Conservation (phyloP, 2,329 filamentous ascomycete species). For the Elsinoe perseae region DNA sequence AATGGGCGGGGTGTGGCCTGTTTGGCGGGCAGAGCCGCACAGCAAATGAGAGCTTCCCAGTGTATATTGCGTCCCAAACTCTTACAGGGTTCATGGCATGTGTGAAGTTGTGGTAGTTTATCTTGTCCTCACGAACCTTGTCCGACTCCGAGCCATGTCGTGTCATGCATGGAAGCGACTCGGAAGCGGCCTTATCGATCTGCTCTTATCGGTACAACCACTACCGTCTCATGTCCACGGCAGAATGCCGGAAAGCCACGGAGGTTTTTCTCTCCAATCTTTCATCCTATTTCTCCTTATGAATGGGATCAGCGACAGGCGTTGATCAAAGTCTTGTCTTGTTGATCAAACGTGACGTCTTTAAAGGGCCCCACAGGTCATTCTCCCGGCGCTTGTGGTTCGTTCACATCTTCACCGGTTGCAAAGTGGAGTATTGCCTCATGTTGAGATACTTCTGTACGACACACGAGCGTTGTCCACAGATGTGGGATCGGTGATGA, state of each 20-base stretch:
- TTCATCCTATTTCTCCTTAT: neutral
- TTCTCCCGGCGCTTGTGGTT: neutral
- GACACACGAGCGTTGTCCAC: no score
- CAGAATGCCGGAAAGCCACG: neutral
- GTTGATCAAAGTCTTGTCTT: constrained; percentile 2
- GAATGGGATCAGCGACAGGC: neutral
- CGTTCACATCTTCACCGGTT: neutral
- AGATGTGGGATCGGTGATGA: no score
- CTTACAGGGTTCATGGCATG: neutral
- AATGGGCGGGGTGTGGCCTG: neutral
- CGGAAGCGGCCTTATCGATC: neutral
- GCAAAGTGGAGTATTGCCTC: neutral
- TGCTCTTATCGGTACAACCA: neutral
- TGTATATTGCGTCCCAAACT: neutral
- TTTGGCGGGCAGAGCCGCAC: neutral
- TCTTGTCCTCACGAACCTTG: neutral
- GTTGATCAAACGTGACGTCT: constrained; percentile 9
- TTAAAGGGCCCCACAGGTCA: constrained; percentile 1
- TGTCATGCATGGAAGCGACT: neutral
- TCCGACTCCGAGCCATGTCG: neutral
- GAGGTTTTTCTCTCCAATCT: neutral
- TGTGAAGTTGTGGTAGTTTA: neutral
- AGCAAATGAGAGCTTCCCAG: neutral
- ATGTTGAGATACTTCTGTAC: neutral
- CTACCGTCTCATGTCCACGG: neutral